phyloP scores from a whole-genome alignment of 441 rosid genomes.

The Manihot esculenta region DNA sequence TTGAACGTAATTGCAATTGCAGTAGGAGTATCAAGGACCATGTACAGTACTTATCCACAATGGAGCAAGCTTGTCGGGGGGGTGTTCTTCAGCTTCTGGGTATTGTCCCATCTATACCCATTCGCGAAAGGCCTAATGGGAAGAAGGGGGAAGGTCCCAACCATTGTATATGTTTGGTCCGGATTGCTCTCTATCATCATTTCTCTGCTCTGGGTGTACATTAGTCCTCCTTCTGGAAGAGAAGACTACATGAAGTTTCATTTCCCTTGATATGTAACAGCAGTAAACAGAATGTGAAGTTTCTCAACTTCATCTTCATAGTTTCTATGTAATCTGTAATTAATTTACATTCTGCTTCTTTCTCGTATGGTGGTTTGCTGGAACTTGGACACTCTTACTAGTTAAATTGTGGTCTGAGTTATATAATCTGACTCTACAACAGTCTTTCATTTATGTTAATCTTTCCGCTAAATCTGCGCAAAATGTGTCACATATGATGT shows the following conservation, averaged over 20 bases:
- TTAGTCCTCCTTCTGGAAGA: conserved; percentile 53
- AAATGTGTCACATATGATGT: too few relatives aligned
- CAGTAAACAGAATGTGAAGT: conserved; percentile 19
- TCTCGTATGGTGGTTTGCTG: too few relatives aligned
- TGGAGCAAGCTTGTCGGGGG: conserved; percentile 80
- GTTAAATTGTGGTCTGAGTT: neutral
- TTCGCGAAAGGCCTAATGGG: conserved; percentile 79
- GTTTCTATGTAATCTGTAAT: neutral
- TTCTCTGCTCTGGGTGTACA: conserved; percentile 55
- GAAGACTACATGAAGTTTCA: conserved; percentile 58
- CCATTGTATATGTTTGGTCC: conserved; percentile 65
- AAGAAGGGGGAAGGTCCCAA: conserved; percentile 57
- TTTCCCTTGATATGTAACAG: conserved; percentile 39
- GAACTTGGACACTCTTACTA: neutral
- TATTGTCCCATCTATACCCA: conserved; percentile 61
- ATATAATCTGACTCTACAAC: too few relatives aligned
- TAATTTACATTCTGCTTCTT: neutral
- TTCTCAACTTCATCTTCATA: conserved; percentile 37
- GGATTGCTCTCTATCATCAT: conserved; percentile 53
- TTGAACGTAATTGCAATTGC: conserved; percentile 55
- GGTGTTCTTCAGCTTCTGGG: conserved; percentile 79
- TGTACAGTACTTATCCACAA: conserved; percentile 57
- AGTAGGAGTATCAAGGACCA: conserved; percentile 54
- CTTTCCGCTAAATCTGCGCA: too few relatives aligned
- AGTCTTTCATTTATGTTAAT: too few relatives aligned